These are phyloP conservation scores for Coemansia sp. DNA, from an alignment of 192 early-diverging fungal genomes.

Conservation along the genomic window DNA sequence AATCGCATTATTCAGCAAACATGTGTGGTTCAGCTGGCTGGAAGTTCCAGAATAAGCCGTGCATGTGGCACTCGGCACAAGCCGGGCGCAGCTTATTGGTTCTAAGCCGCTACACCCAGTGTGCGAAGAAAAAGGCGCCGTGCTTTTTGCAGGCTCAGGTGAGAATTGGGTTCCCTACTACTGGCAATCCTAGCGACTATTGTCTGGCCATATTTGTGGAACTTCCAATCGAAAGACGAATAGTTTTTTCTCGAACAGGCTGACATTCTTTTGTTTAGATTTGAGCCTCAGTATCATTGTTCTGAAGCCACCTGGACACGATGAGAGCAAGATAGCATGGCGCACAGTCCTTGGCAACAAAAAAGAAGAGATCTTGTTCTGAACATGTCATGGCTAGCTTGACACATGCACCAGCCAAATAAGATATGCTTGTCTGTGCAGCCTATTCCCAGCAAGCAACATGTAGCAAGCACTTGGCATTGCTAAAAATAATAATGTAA, in stretches of 20 bases:
- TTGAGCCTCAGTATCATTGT: not conserved
- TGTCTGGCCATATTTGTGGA: slow-evolving; percentile 15
- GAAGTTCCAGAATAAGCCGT: slow-evolving; percentile 9
- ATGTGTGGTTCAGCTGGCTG: not conserved
- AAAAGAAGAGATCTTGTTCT: no score
- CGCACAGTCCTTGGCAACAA: no score
- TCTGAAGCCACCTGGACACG: not conserved
- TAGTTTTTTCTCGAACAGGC: slow-evolving; percentile 11
- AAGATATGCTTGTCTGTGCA: no score
- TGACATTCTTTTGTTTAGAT: not conserved
- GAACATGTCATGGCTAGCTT: no score
- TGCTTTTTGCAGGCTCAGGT: not conserved
- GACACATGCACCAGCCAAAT: no score
- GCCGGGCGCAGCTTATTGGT: not conserved
- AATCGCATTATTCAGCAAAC: not conserved
- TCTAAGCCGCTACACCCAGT: slow-evolving; percentile 4
- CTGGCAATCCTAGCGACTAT: not conserved
- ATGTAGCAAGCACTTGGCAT: no score
- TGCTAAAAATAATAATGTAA: no score
- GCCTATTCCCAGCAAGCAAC: no score
- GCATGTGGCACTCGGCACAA: not conserved
- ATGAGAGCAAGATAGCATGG: no score
- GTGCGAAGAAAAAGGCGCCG: not conserved
- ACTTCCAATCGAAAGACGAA: slow-evolving; percentile 9
- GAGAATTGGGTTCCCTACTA: not conserved